Conservation (phyloP, 352 stramenopile species). For the Globisporangium paddicum region DNA sequence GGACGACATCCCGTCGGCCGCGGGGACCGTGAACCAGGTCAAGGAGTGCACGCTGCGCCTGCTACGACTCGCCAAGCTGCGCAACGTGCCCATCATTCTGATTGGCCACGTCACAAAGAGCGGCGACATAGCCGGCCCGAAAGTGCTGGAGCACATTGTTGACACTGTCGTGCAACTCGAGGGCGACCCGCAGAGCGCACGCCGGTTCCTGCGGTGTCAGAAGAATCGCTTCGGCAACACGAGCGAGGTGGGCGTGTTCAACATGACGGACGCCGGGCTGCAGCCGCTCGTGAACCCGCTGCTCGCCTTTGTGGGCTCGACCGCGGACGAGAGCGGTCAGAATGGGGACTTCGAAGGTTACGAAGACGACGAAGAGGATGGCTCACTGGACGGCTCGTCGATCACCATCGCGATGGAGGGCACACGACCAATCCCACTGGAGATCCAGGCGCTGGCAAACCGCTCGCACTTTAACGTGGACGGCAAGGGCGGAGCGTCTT, state of each 20-base stretch:
- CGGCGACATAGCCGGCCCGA: conserved; percentile 94
- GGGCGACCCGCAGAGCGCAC: conserved; percentile 75
- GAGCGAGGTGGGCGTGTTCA: conserved; percentile 95
- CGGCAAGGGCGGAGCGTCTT: conserved; percentile 20
- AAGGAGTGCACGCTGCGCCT: conserved; percentile 94
- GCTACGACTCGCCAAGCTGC: conserved; percentile 92
- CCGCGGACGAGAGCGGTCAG: conserved; percentile 6
- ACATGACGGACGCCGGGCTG: conserved; percentile 88
- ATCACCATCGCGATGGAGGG: conserved; percentile 94
- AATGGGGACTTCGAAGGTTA: conserved; percentile 27
- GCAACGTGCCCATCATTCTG: conserved; percentile 89
- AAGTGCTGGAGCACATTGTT: conserved; percentile 89
- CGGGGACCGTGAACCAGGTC: conserved; percentile 91
- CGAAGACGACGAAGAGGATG: conserved; percentile 9
- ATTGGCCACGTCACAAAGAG: conserved; percentile 97
- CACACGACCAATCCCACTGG: conserved; percentile 89
- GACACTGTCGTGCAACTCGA: conserved; percentile 97
- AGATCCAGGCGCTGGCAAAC: conserved; percentile 93
- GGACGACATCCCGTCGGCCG: conserved; percentile 70
- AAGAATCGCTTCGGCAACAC: conserved; percentile 97
- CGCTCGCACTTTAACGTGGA: conserved; percentile 39
- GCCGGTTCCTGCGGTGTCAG: conserved; percentile 89
- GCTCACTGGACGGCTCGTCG: conserved; percentile 67
- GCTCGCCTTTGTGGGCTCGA: conserved; percentile 70
- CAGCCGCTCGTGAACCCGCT: conserved; percentile 74